Percentiles rank a stretch among this genome's conserved stretches.
phyloP scores from a whole-genome alignment of 208 protist genomes.

The Balamuthia mandrillaris region DNA sequence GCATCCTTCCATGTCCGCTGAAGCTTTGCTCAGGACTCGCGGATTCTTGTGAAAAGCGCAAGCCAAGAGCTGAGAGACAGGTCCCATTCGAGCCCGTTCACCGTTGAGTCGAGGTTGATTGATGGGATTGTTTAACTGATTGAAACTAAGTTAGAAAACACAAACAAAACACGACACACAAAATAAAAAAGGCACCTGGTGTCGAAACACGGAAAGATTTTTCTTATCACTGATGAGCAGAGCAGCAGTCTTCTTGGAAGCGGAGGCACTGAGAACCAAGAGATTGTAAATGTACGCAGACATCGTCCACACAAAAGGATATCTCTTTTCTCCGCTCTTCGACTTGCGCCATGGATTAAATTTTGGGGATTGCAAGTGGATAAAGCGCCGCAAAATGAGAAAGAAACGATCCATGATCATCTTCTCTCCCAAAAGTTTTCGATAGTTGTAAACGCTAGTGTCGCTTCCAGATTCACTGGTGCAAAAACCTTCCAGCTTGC shows the following conservation, averaged over 20 bases:
- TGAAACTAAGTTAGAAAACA: neutral
- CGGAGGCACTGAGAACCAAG: neutral
- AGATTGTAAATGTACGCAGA: neutral
- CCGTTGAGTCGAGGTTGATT: neutral
- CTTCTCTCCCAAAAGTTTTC: conserved; percentile 20
- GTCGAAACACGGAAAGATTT: neutral
- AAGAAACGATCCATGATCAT: conserved; percentile 38
- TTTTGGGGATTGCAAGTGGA: neutral
- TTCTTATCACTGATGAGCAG: neutral
- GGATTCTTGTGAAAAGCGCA: neutral
- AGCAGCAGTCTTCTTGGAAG: neutral
- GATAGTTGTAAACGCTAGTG: neutral
- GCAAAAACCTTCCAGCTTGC: neutral
- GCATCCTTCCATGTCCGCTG: neutral
- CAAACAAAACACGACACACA: neutral
- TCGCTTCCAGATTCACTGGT: neutral
- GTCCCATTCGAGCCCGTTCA: neutral
- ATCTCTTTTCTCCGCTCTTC: neutral
- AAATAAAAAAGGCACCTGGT: neutral
- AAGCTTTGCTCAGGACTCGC: neutral
- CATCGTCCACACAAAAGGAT: neutral
- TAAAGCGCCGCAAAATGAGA: conserved; percentile 9
- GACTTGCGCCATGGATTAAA: too few relatives aligned
- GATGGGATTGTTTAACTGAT: conserved; percentile 17
- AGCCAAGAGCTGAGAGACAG: neutral